These are phyloP conservation scores for Lichtheimia ornata DNA, from an alignment of 371 early-diverging fungal species.

Conservation along the genomic window DNA sequence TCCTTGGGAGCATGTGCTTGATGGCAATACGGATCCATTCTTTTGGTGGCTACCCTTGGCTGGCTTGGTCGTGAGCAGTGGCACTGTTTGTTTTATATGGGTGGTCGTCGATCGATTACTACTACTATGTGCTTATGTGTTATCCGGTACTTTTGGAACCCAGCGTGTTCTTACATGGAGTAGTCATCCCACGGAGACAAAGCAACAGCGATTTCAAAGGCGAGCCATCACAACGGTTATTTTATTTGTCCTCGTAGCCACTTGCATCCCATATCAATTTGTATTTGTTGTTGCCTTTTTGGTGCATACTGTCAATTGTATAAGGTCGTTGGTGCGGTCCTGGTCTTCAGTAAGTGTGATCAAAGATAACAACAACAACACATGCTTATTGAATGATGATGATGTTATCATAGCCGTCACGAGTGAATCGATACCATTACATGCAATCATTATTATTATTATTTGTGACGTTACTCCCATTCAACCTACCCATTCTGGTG, in stretches of 20 bases:
- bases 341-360: constrained; percentile 43
- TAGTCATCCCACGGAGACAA: constrained; percentile 26
- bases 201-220: constrained; percentile 49
- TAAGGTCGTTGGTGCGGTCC: constrained; percentile 52
- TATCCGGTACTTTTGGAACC: constrained; percentile 10
- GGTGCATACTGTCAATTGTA: constrained; percentile 69
- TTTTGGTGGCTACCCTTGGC: constrained; percentile 67
- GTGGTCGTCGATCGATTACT: constrained; percentile 27
- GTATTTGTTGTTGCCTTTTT: constrained; percentile 77
- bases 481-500: constrained; percentile 58
- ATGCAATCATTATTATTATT: constrained; percentile 58
- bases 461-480: constrained; percentile 61
- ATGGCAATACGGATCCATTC: constrained; percentile 61
- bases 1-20: constrained; percentile 45
- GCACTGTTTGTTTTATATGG: constrained; percentile 57
- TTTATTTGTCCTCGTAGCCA: constrained; percentile 68
- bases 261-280: constrained; percentile 82
- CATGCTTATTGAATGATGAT: too few species aligned
- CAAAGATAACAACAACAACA: too few species aligned
- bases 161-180: constrained; percentile 13
- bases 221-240: constrained; percentile 57
- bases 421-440: constrained; percentile 59
- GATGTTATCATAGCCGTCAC: constrained; percentile 8
- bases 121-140: constrained; percentile 13
- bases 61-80: constrained; percentile 53